Base-by-base conservation (phyloP, 2,329 filamentous ascomycete species). In the Ceratocystis albifundus region DNA sequence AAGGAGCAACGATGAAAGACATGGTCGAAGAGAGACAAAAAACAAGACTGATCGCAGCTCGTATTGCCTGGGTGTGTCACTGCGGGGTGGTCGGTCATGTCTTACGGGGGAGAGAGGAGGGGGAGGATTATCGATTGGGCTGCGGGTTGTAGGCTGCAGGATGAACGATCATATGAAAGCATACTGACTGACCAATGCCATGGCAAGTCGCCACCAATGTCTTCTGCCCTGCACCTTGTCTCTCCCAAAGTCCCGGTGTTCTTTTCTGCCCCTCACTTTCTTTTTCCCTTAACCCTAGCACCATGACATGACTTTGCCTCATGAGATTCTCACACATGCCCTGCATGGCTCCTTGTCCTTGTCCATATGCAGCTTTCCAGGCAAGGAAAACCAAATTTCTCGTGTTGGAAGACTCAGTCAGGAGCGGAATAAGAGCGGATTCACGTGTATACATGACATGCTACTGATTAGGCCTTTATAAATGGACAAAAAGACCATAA, bases 11-110 rank as follows among this genome's bases (percentile, higher is more conserved):
- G 28, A 36, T 59, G 36, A 59, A 36, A 59, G 55, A 25, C 8
- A 20, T 25, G 22, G 48, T 50, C 8, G 20, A 10, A 53, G 48
- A 53, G 20, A 53, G 48, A 53, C 8, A 53, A 10, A 10, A 53
- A 28, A 15, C 17, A 53, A 25, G 48, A 30, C 55, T 8, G 55
- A 53, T 25, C 62, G 17, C 48, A 64, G 44, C 62, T 64, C 62
- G 62, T 64, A 64, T 64, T 64, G 22, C 44, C 22, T 30, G 20
- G 25, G 44, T 50, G 30, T 59, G 55, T 53, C 48, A 53, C 48
- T 25, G 48, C 17, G 48, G 48, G 48, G 10, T 12, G 48, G 48
- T 10, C 15, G 36, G 10, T 41, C 36, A 12, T 41, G 36, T 4
- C 8, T 41, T 41, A 50, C 12, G 48, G 20, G 48, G n/a, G n/a